Conservation (phyloP, 768 basidiomycete genomes). For the Mycena galericulata region DNA sequence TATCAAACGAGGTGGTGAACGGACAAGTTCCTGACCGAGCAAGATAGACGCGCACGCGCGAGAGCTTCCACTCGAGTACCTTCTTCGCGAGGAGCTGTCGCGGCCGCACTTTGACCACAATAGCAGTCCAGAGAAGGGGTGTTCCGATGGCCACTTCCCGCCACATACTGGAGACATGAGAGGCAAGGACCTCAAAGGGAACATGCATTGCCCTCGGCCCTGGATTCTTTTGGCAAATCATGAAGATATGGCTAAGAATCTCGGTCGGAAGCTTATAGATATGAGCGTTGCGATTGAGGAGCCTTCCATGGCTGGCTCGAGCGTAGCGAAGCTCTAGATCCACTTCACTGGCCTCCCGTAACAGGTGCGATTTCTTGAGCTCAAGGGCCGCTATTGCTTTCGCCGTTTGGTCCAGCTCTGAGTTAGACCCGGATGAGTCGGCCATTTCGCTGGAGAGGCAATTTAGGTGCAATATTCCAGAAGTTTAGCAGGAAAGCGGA, state of each 20-base stretch:
- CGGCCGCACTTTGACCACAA: conserved; percentile 47
- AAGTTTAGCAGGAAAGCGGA: neutral
- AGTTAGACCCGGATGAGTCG: neutral
- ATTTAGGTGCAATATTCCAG: too few species aligned
- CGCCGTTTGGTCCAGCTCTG: conserved; percentile 17
- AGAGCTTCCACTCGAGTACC: conserved; percentile 41
- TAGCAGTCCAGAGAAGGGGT: conserved; percentile 58
- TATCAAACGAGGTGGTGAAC: conserved; percentile 51
- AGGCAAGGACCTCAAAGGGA: conserved; percentile 53
- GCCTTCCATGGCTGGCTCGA: conserved; percentile 46
- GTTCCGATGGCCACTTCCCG: conserved; percentile 53
- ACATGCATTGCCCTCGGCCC: conserved; percentile 23
- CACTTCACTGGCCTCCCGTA: conserved; percentile 49
- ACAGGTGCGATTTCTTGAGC: conserved; percentile 43
- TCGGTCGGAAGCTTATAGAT: conserved; percentile 55
- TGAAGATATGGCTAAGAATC: conserved; percentile 54
- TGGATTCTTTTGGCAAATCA: conserved; percentile 43
- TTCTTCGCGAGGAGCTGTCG: conserved; percentile 38
- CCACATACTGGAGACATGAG: conserved; percentile 62
- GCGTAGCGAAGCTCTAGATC: conserved; percentile 47
- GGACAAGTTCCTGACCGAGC: conserved; percentile 50
- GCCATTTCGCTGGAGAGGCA: conserved; percentile 1
- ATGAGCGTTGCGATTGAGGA: conserved; percentile 49
- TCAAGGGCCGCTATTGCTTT: conserved; percentile 44
- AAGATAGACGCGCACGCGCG: conserved; percentile 47